Percentiles rank a stretch among this genome's conserved stretches.
Conservation (phyloP, 2,329 filamentous ascomycete genomes). For the Penicillium sp. region DNA sequence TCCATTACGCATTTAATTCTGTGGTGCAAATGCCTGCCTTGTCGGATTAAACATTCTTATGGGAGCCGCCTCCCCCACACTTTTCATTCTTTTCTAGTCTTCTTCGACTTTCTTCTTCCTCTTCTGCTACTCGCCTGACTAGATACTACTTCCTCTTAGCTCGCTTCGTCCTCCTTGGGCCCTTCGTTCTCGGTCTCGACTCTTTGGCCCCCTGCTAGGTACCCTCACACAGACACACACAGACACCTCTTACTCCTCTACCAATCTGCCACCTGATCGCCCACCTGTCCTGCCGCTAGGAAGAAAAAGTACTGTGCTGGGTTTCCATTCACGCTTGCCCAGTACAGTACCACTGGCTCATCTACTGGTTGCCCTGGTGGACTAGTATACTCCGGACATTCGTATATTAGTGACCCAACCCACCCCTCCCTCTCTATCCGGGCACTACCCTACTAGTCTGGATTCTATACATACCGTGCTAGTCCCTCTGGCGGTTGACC, state of each 20-base stretch:
- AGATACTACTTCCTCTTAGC: neutral
- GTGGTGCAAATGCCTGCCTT: slow-evolving; percentile 7
- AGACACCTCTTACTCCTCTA: neutral
- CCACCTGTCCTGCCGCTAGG: neutral
- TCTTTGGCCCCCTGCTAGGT: neutral
- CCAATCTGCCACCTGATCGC: slow-evolving; percentile 12
- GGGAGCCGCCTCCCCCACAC: neutral
- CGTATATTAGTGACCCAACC: neutral
- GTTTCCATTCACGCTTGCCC: neutral
- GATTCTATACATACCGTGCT: neutral
- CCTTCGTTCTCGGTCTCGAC: neutral
- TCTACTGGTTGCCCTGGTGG: neutral
- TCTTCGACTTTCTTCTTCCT: neutral
- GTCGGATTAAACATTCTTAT: slow-evolving; percentile 5
- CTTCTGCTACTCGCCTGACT: neutral
- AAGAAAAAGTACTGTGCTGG: neutral
- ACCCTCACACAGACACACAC: neutral
- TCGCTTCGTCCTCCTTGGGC: neutral
- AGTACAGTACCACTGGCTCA: neutral
- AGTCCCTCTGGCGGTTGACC: neutral
- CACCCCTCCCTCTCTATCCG: neutral
- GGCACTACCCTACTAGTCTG: neutral
- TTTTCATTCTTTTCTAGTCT: neutral
- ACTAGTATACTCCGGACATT: neutral
- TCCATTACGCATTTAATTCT: slow-evolving; percentile 23